Percentiles rank a stretch among this genome's conserved stretches.
Conservation (phyloP, 108 stramenopile genomes). For the Cyclotella sp. region DNA sequence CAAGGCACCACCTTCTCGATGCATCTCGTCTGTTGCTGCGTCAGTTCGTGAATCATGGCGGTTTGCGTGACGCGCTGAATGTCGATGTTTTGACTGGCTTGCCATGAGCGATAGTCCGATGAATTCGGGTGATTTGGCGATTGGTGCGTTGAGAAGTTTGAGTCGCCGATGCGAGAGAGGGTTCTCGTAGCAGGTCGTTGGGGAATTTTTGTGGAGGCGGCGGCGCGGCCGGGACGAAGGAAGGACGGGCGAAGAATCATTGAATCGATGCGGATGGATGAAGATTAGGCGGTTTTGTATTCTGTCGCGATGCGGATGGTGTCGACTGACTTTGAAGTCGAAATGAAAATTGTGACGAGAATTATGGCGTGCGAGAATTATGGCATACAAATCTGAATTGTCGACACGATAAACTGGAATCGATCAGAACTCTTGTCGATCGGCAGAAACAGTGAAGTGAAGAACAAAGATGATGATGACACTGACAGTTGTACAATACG, state of each 20-base stretch:
- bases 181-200: not conserved
- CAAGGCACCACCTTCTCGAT: conserved; percentile 93
- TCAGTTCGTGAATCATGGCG: conserved; percentile 86
- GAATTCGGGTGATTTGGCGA: not conserved
- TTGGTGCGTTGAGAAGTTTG: not conserved
- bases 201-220: not conserved
- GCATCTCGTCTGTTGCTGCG: conserved; percentile 64
- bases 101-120: conserved; percentile 61
- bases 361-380: too few relatives aligned
- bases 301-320: too few relatives aligned
- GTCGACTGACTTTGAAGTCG: too few relatives aligned
- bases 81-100: conserved; percentile 77
- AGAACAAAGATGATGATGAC: too few relatives aligned
- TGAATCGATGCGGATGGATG: not conserved
- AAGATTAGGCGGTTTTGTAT: too few relatives aligned
- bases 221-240: not conserved
- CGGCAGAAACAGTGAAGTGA: too few relatives aligned
- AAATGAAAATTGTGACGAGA: too few relatives aligned
- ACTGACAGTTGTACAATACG: too few relatives aligned
- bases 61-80: conserved; percentile 81
- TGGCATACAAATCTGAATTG: too few relatives aligned
- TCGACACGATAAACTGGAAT: too few relatives aligned
- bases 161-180: conserved; percentile 10
- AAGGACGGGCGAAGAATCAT: conserved; percentile 13
- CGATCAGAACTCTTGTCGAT: too few relatives aligned